Conservation (phyloP, 352 stramenopile species). For the Globisporangium lucens region DNA sequence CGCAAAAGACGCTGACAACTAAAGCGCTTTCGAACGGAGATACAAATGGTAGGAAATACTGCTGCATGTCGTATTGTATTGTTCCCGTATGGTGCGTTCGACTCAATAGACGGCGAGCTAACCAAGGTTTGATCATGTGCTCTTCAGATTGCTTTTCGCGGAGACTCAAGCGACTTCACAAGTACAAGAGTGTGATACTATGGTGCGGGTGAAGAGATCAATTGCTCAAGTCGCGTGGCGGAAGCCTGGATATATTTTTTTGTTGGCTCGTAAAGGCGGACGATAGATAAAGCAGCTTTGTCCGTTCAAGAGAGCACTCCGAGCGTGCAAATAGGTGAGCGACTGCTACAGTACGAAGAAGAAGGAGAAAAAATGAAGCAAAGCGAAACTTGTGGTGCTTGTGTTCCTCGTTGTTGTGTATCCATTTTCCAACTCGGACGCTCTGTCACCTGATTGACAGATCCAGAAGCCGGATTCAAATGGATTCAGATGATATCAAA, state of each 20-base stretch:
- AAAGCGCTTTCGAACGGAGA: constrained; percentile 14
- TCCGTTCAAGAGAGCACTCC: neutral
- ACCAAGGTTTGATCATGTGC: neutral
- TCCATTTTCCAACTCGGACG: neutral
- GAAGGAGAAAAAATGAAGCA: neutral
- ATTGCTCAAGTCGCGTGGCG: neutral
- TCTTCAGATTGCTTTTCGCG: neutral
- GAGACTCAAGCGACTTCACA: neutral
- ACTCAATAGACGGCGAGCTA: neutral
- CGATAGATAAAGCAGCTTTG: neutral
- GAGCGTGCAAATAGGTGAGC: neutral
- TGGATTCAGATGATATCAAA: neutral
- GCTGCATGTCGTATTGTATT: neutral
- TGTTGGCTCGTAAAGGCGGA: neutral
- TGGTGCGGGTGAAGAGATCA: neutral
- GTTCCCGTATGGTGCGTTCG: neutral
- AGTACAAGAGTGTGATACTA: neutral
- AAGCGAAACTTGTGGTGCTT: neutral
- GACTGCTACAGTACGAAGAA: neutral
- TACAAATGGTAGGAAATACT: neutral
- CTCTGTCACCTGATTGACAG: too few species aligned
- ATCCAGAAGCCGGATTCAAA: neutral
- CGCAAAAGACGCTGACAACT: constrained; percentile 78
- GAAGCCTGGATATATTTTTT: neutral
- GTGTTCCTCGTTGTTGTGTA: neutral